These are phyloP conservation scores for Sporopachydermia quercuum DNA, from an alignment of 805 yeast species.

Conservation along the genomic window DNA sequence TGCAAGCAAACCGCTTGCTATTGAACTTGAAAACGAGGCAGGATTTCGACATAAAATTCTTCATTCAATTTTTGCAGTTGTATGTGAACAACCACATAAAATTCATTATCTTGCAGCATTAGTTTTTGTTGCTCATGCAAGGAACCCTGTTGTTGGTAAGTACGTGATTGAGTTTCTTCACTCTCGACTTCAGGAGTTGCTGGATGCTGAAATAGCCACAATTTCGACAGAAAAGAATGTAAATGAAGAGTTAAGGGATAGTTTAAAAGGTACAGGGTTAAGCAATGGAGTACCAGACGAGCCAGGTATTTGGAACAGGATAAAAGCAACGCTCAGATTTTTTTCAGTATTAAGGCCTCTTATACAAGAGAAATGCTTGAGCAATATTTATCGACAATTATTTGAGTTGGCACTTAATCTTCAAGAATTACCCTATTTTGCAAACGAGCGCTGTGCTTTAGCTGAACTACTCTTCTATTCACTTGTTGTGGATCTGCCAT, in stretches of 20 bases:
- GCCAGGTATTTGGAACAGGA: conserved; percentile 36
- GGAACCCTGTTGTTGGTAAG: conserved; percentile 50
- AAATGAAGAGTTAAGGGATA: conserved; percentile 7
- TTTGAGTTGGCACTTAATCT: conserved; percentile 40
- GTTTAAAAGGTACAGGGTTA: conserved; percentile 5
- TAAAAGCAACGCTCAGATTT: conserved; percentile 60
- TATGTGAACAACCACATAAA: conserved; percentile 86
- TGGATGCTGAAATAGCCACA: conserved; percentile 20
- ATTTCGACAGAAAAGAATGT: conserved; percentile 4
- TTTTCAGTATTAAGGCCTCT: conserved; percentile 53
- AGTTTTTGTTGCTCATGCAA: conserved; percentile 49
- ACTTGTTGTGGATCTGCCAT: conserved; percentile 51
- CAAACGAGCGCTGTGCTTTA: conserved; percentile 33
- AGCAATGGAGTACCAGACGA: conserved; percentile 5
- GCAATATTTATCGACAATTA: conserved; percentile 37
- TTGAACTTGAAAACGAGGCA: conserved; percentile 49
- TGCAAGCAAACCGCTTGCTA: conserved; percentile 50
- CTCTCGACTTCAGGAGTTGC: conserved; percentile 39
- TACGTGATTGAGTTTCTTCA: conserved; percentile 57
- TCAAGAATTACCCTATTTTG: conserved; percentile 24
- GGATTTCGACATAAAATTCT: conserved; percentile 44
- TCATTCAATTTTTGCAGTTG: conserved; percentile 50
- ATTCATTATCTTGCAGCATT: conserved; percentile 56
- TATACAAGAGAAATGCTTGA: conserved; percentile 32
- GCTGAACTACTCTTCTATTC: conserved; percentile 58